Conservation (phyloP, 805 yeast species). For the Kuraishia floccosa region DNA sequence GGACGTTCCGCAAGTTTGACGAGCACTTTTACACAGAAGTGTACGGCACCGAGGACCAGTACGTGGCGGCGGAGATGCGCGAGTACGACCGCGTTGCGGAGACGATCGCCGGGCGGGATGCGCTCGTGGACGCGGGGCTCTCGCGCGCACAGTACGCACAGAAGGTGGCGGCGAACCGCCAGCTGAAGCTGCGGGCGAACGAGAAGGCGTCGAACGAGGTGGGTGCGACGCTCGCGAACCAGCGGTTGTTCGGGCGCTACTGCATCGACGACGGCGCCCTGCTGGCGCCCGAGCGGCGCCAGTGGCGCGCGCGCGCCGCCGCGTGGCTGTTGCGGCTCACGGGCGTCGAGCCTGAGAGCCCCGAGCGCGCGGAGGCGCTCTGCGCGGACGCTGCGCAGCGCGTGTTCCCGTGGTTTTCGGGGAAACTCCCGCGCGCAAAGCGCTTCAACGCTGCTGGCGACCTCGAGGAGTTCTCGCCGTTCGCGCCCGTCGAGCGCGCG, state of each 20-base stretch:
- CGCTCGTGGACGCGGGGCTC: too few species aligned
- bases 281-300: constrained; percentile 4
- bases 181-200: constrained; percentile 12
- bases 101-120: too few species aligned
- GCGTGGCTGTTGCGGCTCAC: too few species aligned
- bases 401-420: constrained; percentile 31
- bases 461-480: neutral
- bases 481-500: neutral
- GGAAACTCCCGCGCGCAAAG: constrained; percentile 24
- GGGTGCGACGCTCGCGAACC: constrained; percentile 11
- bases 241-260: constrained; percentile 13
- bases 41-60: too few species aligned
- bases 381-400: constrained; percentile 9
- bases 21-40: too few species aligned
- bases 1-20: too few species aligned
- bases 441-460: constrained; percentile 12
- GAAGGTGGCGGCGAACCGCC: constrained; percentile 8
- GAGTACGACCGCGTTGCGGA: too few species aligned
- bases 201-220: constrained; percentile 13
- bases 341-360: neutral
- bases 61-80: too few species aligned
- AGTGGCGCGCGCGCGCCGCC: too few species aligned
- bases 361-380: neutral
- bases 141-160: constrained; percentile 11
- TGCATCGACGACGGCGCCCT: constrained; percentile 8